Conservation (phyloP, 345 rosid species). For the Camelina laxa region DNA sequence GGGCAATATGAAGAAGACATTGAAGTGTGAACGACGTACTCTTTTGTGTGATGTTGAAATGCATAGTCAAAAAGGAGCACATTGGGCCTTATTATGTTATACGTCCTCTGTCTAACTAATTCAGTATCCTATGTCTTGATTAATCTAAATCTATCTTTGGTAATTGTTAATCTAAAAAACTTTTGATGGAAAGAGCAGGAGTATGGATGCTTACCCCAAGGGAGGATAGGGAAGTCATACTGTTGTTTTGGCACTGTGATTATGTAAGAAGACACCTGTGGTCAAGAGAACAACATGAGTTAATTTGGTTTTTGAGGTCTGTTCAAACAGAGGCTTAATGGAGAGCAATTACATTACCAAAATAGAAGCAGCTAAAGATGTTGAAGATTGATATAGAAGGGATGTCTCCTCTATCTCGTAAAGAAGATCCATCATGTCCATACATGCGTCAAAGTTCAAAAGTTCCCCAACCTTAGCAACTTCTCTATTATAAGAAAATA, state of each 20-base stretch:
- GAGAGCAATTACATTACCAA: conserved; percentile 48
- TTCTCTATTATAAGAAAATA: conserved; percentile 47
- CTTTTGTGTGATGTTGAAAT: conserved; percentile 39
- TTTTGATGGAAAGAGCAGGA: conserved; percentile 1
- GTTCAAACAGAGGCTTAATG: neutral
- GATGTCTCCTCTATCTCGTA: conserved; percentile 72
- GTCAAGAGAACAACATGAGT: conserved; percentile 30
- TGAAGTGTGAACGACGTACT: conserved; percentile 32
- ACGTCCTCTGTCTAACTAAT: neutral
- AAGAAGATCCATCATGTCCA: conserved; percentile 91
- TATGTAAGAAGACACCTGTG: conserved; percentile 79
- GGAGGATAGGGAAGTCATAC: conserved; percentile 78
- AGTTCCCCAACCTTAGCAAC: conserved; percentile 74
- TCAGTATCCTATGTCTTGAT: conserved; percentile 19
- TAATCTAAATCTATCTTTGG: neutral
- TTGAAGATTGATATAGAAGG: conserved; percentile 54
- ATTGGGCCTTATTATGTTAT: conserved; percentile 25
- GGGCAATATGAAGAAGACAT: conserved; percentile 42
- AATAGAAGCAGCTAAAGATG: conserved; percentile 72
- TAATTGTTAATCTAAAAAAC: neutral
- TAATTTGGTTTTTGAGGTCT: conserved; percentile 24
- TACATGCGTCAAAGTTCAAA: conserved; percentile 70
- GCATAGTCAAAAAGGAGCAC: conserved; percentile 23
- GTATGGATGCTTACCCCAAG: conserved; percentile 69
- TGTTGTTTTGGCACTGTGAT: conserved; percentile 69